Percentiles rank a stretch among this genome's conserved stretches.
Conservation (phyloP, 73 alveolate species). For the Paramecium caudatum region DNA sequence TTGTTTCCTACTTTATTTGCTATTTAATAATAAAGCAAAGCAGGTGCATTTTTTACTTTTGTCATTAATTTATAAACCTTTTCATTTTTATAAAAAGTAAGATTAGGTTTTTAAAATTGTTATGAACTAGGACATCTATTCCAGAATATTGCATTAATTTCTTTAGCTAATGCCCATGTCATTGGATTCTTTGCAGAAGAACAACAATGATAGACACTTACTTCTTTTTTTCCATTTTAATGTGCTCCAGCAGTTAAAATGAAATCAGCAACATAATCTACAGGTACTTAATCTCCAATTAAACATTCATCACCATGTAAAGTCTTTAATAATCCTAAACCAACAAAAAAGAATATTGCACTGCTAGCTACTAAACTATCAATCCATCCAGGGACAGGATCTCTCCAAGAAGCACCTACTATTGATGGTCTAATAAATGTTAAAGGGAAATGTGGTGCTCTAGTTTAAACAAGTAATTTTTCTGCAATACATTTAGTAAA, state of each 20-base stretch:
- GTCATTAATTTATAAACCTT: constrained; percentile 55
- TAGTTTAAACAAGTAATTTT: constrained; percentile 77
- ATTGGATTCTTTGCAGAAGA: constrained; percentile 86
- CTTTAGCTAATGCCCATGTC: constrained; percentile 81
- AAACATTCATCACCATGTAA: constrained; percentile 79
- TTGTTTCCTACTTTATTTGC: constrained; percentile 78
- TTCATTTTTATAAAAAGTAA: constrained; percentile 70
- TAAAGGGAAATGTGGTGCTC: constrained; percentile 80
- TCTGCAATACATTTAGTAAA: constrained; percentile 93
- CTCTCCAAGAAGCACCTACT: constrained; percentile 86
- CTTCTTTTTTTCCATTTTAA: constrained; percentile 55
- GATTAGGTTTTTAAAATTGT: constrained; percentile 73
- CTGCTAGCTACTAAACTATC: constrained; percentile 92
- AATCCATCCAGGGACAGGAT: constrained; percentile 97
- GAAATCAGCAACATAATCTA: constrained; percentile 87
- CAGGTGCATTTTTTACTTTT: constrained; percentile 79
- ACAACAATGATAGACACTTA: constrained; percentile 82
- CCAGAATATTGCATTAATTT: constrained; percentile 74
- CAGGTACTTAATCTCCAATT: constrained; percentile 93
- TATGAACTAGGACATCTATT: constrained; percentile 77
- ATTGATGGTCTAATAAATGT: constrained; percentile 91
- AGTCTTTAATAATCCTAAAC: constrained; percentile 88
- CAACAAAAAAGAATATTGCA: constrained; percentile 84
- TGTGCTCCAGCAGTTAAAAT: constrained; percentile 82
- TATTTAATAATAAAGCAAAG: constrained; percentile 65